Evolutionary conservation across 371 early-diverging fungal species (phyloP).

Genomic region (Syncephalastrum contaminatum): DNA sequence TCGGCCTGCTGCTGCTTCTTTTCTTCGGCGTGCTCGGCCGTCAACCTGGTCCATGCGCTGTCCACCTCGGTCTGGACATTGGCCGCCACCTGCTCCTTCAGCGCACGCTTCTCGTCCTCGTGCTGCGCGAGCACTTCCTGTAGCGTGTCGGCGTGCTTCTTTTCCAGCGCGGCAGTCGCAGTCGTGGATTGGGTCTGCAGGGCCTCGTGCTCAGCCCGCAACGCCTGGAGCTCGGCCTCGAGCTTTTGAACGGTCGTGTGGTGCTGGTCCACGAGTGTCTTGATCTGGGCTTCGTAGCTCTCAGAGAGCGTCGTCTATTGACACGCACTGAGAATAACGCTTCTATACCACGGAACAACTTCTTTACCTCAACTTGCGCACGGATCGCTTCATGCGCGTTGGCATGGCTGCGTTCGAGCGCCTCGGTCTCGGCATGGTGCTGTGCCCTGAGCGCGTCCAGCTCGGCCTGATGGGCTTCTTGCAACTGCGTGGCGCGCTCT

Average conservation of each 20-base stretch:
- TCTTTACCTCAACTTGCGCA: too few species aligned
- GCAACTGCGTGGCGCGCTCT: conserved; percentile 1
- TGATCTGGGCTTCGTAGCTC: conserved; percentile 16
- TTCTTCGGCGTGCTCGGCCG: conserved; percentile 16
- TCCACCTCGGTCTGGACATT: conserved; percentile 21
- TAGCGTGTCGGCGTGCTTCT: conserved; percentile 14
- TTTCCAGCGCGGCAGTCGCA: conserved; percentile 9
- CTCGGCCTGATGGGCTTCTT: conserved; percentile 11
- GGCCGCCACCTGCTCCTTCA: conserved; percentile 37
- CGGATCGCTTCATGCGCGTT: too few species aligned
- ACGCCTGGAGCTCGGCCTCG: conserved; percentile 6
- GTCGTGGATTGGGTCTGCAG: neutral
- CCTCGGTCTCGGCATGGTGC: neutral
- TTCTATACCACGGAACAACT: too few species aligned
- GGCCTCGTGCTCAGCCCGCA: neutral
- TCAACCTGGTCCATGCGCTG: conserved; percentile 21
- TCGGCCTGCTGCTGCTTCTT: conserved; percentile 14
- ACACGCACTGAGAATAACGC: neutral
- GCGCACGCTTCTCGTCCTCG: conserved; percentile 15
- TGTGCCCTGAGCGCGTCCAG: conserved; percentile 4
- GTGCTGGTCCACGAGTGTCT: conserved; percentile 8
- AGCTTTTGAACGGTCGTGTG: conserved; percentile 3
- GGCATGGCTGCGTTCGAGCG: conserved; percentile 1
- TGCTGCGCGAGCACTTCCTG: conserved; percentile 7
- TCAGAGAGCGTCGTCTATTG: conserved; percentile 10